Conservation (phyloP, 345 rosid genomes). For the Eucalyptus microcorys region DNA sequence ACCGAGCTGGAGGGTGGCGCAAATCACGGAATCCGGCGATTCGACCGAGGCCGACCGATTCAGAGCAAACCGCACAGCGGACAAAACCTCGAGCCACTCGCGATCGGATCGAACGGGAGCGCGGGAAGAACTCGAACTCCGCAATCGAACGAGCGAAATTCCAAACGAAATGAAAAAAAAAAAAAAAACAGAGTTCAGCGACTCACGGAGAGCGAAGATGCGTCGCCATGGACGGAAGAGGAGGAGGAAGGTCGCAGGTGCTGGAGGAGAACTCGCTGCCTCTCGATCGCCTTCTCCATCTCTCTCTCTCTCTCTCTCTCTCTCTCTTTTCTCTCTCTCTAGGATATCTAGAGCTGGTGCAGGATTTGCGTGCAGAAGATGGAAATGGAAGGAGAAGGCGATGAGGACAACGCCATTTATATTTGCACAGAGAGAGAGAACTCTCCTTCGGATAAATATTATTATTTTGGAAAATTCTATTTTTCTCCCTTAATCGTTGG, state of each 20-base stretch:
- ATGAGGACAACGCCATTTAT: background rate
- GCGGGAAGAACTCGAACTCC: background rate
- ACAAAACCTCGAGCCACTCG: background rate
- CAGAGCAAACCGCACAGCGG: background rate
- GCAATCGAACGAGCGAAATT: background rate
- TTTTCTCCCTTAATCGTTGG: background rate
- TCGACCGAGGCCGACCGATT: background rate
- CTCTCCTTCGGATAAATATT: too few relatives aligned
- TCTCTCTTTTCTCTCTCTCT: background rate
- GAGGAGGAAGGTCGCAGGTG: conserved; percentile 75
- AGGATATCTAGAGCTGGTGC: background rate
- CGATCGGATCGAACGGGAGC: background rate
- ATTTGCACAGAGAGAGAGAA: background rate
- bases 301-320: background rate
- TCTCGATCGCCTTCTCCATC: conserved; percentile 83
- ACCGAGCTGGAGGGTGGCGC: background rate
- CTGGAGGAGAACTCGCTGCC: conserved; percentile 76
- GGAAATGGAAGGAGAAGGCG: background rate
- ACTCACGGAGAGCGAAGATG: conserved; percentile 64
- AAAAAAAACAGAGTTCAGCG: background rate
- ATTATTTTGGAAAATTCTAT: too few relatives aligned
- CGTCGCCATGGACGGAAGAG: conserved; percentile 32
- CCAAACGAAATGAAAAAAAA: background rate
- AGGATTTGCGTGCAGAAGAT: background rate
- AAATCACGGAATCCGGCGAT: background rate